Base-by-base conservation (phyloP, 768 basidiomycete genomes). In the Termitomyces sp. region DNA sequence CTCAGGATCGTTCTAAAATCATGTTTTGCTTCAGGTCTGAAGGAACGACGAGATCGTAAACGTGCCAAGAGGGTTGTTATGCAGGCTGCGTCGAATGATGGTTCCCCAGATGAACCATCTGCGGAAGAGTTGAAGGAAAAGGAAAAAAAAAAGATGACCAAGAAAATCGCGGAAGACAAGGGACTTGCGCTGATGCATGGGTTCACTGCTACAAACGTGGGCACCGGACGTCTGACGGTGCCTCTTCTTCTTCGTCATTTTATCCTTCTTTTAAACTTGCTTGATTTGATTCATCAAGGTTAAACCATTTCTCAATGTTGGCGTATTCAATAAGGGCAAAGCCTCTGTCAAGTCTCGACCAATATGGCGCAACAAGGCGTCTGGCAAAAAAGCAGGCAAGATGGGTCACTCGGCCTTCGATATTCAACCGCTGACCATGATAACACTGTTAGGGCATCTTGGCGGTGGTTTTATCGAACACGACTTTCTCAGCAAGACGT, bases 261-360 rank as follows among this genome's bases (percentile, higher is more conserved):
- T 9, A 55, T 38, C 7, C 29, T 54, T 34, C 17, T 6, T 42
- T 12, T 32, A 5, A 15, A 31, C 11, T 56, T 8, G 54, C 62
- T 48, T 48, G 15, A 3, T 36, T n/a, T 34, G 20, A 17, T 8
- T 55, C 11, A 32, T 6, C n/a, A 56, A 86, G 82, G 66, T 83
- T 12, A 77, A 83, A 53, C 81, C 79, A 12, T 66, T 73, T 5
- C 63, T 73, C n/a, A 74, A 68, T 57, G 65, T 78, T 32, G 88
- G 88, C 1, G 83, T 89, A 1, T 88, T 89, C 64, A 80, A 76
- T 64, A 87, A 83, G 71, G 88, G 88, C 1, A 88, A 79, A 66
- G 84, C 86, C 15, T 90, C 88, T 0, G 67, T 68, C 6, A 80
- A 77, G 60, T 72, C 78, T 59, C 48, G 49, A 32, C 38, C 67